Percentiles rank a stretch among this genome's conserved stretches.
Conservation (phyloP, 768 basidiomycete genomes). For the Sporobolomyces roseus region DNA sequence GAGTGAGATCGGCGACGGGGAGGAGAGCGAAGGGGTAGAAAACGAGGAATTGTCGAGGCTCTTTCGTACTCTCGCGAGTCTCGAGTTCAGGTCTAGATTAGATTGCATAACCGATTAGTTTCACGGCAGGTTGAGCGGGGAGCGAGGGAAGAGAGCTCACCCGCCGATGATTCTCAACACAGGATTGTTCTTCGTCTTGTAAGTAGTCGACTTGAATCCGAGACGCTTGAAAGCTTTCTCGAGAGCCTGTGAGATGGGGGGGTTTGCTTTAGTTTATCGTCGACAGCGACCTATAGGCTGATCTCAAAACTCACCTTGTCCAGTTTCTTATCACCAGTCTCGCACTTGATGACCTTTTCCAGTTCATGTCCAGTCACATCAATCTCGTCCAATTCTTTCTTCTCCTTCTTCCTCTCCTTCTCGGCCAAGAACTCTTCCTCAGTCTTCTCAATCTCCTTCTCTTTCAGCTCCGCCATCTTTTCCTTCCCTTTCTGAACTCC, state of each 20-base stretch:
- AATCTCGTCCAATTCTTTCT: constrained; percentile 31
- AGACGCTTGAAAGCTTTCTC: constrained; percentile 38
- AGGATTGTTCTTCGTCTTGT: constrained; percentile 30
- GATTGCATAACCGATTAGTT: not conserved
- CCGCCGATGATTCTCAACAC: constrained; percentile 36
- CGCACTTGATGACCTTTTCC: constrained; percentile 36
- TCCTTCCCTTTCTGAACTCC: constrained; percentile 1
- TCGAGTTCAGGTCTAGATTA: constrained; percentile 36
- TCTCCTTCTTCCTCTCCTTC: not conserved
- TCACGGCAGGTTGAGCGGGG: too few relatives aligned
- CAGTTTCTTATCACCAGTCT: constrained; percentile 27
- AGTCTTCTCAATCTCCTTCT: not conserved
- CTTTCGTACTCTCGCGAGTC: constrained; percentile 22
- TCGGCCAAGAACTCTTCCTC: constrained; percentile 1
- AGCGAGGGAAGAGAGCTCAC: too few relatives aligned
- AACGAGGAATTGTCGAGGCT: constrained; percentile 30
- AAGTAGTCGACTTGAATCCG: constrained; percentile 27
- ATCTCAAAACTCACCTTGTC: constrained; percentile 34
- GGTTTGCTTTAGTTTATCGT: too few relatives aligned
- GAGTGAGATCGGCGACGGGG: not conserved
- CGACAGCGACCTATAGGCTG: too few relatives aligned
- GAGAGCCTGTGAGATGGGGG: constrained; percentile 19
- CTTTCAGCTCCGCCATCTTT: not conserved
- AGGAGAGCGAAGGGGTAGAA: constrained; percentile 38
- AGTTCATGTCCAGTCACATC: constrained; percentile 35